Evolutionary conservation across 345 rosid genomes (phyloP), one percentile per base, ranked within the genome.

Genomic region (Brassica juncea): DNA sequence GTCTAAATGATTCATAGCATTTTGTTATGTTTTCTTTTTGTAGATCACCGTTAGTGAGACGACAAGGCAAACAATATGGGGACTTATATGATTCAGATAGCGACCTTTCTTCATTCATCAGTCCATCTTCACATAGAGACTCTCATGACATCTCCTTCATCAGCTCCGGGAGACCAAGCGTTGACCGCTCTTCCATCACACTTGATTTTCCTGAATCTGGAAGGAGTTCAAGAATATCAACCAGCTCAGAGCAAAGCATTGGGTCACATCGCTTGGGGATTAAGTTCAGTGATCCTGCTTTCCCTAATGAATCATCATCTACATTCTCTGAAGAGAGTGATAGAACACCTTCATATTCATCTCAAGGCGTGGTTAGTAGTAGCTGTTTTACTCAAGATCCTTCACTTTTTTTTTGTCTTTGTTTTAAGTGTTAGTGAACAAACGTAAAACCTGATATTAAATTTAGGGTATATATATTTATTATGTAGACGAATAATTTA

Each of bases 61-160:
- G 86, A 30, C 84, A 77, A 81, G 82, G 80, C 21, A 32, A 77
- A 71, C 64, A 83, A n/a, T 78, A 77, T 9, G 76, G 71, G 0
- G 92, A 90, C 5, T 78, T 84, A 8, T 78, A 86, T 32, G 97
- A 91, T 39, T 32, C 89, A 14, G 96, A 89, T 31, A 82, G 88
- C 0, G 96, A 95, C 60, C 82, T 91, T 70, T 95, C 99, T 70
- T 95, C 99, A 16, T 95, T 90, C 79, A 75, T 81, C 0, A 81
- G 77, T 65, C 71, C 80, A 37, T 66, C 83, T 25, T 71, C 83
- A 11, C 72, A 81, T 75, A 66, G 74, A 63, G 93, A 91, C 6
- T 78, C 89, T 9, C 57, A 49, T 49, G 97, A 90, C 82, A 91
- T 92, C 70, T 92, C 95, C 2, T 92, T 85, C 72, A 97, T 94